Conservation (phyloP, 1,139 yeast genomes). For the Blastobotrys capitulatus region DNA sequence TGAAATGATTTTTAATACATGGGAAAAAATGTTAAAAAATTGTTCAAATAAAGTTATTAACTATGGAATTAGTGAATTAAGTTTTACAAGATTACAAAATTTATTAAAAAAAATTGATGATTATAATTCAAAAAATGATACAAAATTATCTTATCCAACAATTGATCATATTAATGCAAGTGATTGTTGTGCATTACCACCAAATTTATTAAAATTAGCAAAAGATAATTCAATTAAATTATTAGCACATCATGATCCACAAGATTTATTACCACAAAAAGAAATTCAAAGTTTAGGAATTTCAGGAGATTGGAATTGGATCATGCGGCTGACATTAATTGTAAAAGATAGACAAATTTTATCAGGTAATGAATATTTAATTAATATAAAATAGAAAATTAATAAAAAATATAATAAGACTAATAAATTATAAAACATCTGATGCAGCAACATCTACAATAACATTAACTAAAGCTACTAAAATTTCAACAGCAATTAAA, state of each 20-base stretch:
- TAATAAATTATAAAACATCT: constrained; percentile 9
- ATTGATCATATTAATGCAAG: constrained; percentile 31
- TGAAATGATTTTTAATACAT: constrained; percentile 19
- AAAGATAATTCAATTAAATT: constrained; percentile 25
- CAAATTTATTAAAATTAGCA: constrained; percentile 26
- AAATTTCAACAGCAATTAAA: constrained; percentile 86
- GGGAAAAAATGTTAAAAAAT: constrained; percentile 20
- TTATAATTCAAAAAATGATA: background rate
- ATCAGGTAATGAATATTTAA: constrained; percentile 26
- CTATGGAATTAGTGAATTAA: constrained; percentile 31
- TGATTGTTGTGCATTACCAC: constrained; percentile 33
- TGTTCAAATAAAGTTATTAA: constrained; percentile 14
- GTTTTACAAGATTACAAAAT: constrained; percentile 20
- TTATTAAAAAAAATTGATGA: constrained; percentile 17
- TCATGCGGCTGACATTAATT: constrained; percentile 25
- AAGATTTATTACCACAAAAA: constrained; percentile 19
- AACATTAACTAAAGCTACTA: constrained; percentile 75
- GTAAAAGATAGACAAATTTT: constrained; percentile 29
- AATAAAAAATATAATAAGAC: background rate
- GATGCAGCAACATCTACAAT: constrained; percentile 26
- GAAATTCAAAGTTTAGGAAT: constrained; percentile 2
- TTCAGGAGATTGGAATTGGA: constrained; percentile 26
- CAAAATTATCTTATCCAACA: constrained; percentile 18
- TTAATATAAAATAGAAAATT: constrained; percentile 12
- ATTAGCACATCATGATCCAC: constrained; percentile 32